Evolutionary conservation across 495 filamentous ascomycete species (phyloP), one percentile per base, ranked within the genome.

Genomic region (Tuber brumale): DNA sequence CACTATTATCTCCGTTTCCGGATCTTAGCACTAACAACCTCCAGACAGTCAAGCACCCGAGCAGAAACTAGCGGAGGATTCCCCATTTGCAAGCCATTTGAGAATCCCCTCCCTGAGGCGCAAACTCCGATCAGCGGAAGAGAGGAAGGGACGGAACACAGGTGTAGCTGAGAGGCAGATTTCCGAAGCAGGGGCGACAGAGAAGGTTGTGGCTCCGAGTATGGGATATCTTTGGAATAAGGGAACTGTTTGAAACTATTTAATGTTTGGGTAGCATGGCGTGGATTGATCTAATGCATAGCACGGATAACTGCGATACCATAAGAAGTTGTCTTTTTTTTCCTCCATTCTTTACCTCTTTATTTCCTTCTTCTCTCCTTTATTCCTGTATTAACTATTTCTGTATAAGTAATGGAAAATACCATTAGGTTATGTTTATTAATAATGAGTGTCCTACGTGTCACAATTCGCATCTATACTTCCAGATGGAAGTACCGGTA

Each of bases 191-290:
- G 71, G 48, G 41, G n/a, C 2, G 23, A 18, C 72, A 69, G 77
- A 66, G 31, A 66, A 66, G 57, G 57, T 66, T 66, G 57, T 76
- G 23, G 51, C 46, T 19, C 45, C 76, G 12, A 37, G 66, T 1
- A 61, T 27, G 46, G 76, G 70, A 51, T 74, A 41, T 69, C 46
- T 79, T 72, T 79, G 77, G 76, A 75, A 41, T 69, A 79, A 71
- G 70, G 77, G 77, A n/a, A 71, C 70, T 66, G 71, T 71, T 46
- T 74, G 39, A 78, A 48, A 37, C 14, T 31, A 66, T 66, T 66
- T 66, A 31, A 35, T 35, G 57, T 66, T 35, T 35, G 27, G 57
- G 57, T 57, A 66, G 27, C 57, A 66, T 66, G 57, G 57, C 57
- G 10, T 66, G 57, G 57, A 66, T 66, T 35, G 57, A 66, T 66